Base-by-base conservation (phyloP, 2,329 filamentous ascomycete species). In the Venturia aucupariae region DNA sequence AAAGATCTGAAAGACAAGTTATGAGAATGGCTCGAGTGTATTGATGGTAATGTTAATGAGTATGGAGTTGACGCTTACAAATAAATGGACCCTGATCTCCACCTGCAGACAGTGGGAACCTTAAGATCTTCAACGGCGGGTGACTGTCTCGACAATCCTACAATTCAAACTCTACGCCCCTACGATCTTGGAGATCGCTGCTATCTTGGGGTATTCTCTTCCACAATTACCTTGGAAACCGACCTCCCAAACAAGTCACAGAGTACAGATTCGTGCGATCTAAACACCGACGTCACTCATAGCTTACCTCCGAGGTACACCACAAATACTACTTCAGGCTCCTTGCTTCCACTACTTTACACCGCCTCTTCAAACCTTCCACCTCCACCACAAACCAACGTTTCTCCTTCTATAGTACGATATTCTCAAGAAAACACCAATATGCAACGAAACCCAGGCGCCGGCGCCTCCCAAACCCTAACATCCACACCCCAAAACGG, bases 241-340 rank as follows among this genome's bases (percentile, higher is more conserved):
- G 2, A 13, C 13, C 15, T 22, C 24, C 19, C 48, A 24, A 27
- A 15, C 22, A 30, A 51, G 10, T 17, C 46, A 27, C 2, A 57
- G 30, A n/a, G 27, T 22, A 27, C 2, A 57, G 30, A n/a, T 15
- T 22, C 4, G 15, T 57, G 30, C 51, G n/a, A 57, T 54, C 10
- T 54, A 57, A 35, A 57, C 30, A 35, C 19, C 51, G 51, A 57
- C 51, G 51, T 57, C 51, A 55, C 51, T n/a, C 27, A 55, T 10
- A 35, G 15, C 46, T 30, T 30, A 55, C n/a, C n/a, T n/a, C 51
- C 51, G 27, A 55, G 51, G 51, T n/a, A 55, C 51, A 35, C 8
- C 27, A 8, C 13, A 35, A 55, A 35, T 35, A 35, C 27, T 55
- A 15, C 4, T 1, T 19, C 30, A 35, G 15, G 7, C 48, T 22